Evolutionary conservation across 345 rosid species (phyloP).

Genomic region (Geranium brycei): DNA sequence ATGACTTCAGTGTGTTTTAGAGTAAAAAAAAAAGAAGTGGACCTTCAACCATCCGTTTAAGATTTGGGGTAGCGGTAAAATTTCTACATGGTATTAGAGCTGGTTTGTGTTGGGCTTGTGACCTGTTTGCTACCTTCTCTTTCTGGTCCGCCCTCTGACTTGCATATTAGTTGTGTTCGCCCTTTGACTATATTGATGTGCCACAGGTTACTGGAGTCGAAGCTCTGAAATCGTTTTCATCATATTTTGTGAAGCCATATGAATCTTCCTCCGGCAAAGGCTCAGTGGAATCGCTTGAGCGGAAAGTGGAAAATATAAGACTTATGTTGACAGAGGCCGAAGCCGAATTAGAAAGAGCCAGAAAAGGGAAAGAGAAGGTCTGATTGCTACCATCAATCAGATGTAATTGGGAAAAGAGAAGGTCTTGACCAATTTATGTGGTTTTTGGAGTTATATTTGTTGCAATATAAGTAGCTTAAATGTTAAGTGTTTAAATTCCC

Average conservation of each 20-base stretch:
- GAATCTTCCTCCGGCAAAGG: slow-evolving; percentile 30
- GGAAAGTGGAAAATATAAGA: slow-evolving; percentile 37
- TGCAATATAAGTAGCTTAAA: no score
- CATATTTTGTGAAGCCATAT: slow-evolving; percentile 46
- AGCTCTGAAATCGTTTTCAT: slow-evolving; percentile 69
- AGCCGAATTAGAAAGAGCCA: slow-evolving; percentile 50
- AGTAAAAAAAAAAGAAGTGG: no score
- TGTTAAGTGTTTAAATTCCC: no score
- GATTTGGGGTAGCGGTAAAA: no score
- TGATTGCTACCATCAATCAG: slow-evolving; percentile 7
- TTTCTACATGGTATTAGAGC: no score
- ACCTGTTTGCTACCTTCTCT: neutral
- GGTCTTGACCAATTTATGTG: no score
- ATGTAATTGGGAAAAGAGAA: no score
- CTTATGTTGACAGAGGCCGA: slow-evolving; percentile 52
- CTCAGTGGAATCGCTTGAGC: slow-evolving; percentile 47
- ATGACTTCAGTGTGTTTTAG: no score
- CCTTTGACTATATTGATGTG: slow-evolving; percentile 9
- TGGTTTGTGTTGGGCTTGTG: neutral
- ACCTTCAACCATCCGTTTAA: no score
- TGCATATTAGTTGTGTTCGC: no score
- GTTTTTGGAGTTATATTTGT: no score
- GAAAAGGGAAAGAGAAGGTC: slow-evolving; percentile 46
- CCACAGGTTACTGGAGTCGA: slow-evolving; percentile 87
- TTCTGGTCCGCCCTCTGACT: slow-evolving; percentile 7